Base-by-base conservation (phyloP, 2,329 filamentous ascomycete genomes). In the Septoria petroselini region DNA sequence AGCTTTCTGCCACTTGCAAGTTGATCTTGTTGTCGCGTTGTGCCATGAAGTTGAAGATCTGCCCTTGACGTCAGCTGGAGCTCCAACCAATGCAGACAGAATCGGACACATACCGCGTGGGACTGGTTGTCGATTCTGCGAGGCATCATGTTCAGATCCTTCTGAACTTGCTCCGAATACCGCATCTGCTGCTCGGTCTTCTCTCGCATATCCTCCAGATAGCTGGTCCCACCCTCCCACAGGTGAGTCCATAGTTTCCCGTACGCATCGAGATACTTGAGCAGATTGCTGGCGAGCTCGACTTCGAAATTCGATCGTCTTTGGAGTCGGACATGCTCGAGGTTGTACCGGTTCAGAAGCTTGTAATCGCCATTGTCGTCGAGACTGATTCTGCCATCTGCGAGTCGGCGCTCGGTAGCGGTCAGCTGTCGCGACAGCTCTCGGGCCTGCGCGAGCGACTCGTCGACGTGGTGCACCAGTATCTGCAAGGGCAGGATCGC, bases 361-460 rank as follows among this genome's bases (percentile, higher is more conserved):
- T 66, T 67, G 58, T 65, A 67, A 40, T 67, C 65, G 41, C 62
- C 63, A 41, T 65, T 65, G 39, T 64, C 62, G 12, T 66, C 64
- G 5, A 67, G 58, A 11, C 55, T 55, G 19, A 66, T 65, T n/a
- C 59, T 56, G 2, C 65, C 64, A 29, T 66, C 60, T 5, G 63
- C 59, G 7, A 67, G 64, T 5, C 64, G 61, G 41, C 63, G 60
- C 50, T 67, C 65, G 3, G 64, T 63, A 21, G 53, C 55, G 0
- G 62, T 66, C 34, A 67, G 55, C 17, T 64, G 57, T 7, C 62
- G 55, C 8, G 63, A 62, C 14, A 67, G 45, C 14, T 56, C 55
- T 44, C 65, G 63, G 7, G 62, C 61, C 21, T 64, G 59, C 8
- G 51, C 42, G 17, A 66, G 48, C 3, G 64, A 66, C 40, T 65